Evolutionary conservation across 495 filamentous ascomycete genomes (phyloP), one percentile per base, ranked within the genome.

Genomic region (Mytilinidion resinicola): DNA sequence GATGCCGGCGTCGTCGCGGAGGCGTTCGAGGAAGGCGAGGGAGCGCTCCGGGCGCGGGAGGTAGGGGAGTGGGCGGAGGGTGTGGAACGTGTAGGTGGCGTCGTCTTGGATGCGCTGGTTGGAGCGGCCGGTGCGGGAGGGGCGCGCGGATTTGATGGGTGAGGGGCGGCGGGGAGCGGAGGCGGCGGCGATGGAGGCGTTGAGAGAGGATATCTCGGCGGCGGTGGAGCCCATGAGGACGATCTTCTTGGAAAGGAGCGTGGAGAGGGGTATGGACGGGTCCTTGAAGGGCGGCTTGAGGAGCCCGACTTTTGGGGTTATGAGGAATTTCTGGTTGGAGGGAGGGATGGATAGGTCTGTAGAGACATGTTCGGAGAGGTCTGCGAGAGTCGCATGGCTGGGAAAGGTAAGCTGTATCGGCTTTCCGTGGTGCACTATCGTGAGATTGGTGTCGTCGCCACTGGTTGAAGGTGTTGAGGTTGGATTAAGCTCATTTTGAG

Each of bases 1-100:
- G 73, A 98, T 93, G 39, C 93, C 93, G 0, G 90, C 83, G 76
- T 98, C 93, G 55, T 82, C 78, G 61, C 82, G 81, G 6, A 98
- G 79, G 0, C 88, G 83, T 63, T 86, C 76, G 34, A 98, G 84
- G 72, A 90, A 93, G n/a, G 75, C 67, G 1, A 82, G 78, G 10
- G 82, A 84, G 51, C 81, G 81, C 9, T 80, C 69, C 0, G 91
- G 84, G 62, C 85, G 75, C 0, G 91, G 90, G 0, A 98, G 86
- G 74, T 95, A 83, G 0, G 82, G 71, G 1, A 96, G 84, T 1
- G 90, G 88, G 14, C 84, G 81, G 25, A 96, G 70, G 9, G 80
- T 82, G 66, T 82, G 79, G 80, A 98, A 98, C 9, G 87, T 95
- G 78, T 95, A 95, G 59, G 74, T 77, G 43, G 70, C 68, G 65